phyloP scores from a whole-genome alignment of 257 asterid genomes.

The Anisodus acutangulus region DNA sequence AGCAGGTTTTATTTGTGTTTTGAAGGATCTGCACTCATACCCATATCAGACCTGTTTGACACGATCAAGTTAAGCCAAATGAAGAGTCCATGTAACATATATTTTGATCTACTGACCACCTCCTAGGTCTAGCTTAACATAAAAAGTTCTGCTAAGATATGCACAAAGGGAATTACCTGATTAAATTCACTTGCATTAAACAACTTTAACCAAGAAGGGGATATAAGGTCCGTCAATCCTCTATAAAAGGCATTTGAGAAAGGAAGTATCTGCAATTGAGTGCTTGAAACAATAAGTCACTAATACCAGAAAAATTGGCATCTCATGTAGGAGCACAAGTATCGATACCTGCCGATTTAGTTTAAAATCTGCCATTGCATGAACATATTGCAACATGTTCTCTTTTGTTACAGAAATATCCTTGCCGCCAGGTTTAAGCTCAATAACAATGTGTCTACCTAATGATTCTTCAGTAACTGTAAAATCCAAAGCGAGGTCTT shows the following conservation, averaged over 20 bases:
- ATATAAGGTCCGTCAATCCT: conserved; percentile 89
- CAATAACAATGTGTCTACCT: conserved; percentile 73
- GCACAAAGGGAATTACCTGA: conserved; percentile 63
- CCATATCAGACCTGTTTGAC: neutral
- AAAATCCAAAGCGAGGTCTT: conserved; percentile 86
- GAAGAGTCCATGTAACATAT: conserved; percentile 17
- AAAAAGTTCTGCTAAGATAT: conserved; percentile 22
- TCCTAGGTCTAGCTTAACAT: neutral
- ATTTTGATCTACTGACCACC: neutral
- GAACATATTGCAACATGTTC: conserved; percentile 93
- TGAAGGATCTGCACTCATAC: neutral
- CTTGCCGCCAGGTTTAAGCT: conserved; percentile 95
- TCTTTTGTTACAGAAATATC: conserved; percentile 77
- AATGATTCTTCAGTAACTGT: conserved; percentile 92
- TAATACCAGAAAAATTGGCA: conserved; percentile 35
- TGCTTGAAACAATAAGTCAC: conserved; percentile 40
- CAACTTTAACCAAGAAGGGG: conserved; percentile 95
- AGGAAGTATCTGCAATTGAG: conserved; percentile 78
- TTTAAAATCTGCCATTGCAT: conserved; percentile 96
- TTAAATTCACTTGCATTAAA: conserved; percentile 94
- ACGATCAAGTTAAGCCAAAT: neutral
- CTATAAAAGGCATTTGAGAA: conserved; percentile 94
- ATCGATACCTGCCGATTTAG: conserved; percentile 87
- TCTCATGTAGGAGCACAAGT: conserved; percentile 32
- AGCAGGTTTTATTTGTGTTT: conserved; percentile 13